Percentiles rank a stretch among this genome's conserved stretches.
Evolutionary conservation across 2,329 filamentous ascomycete genomes (phyloP).

Genomic region (Raffaelea arxii): DNA sequence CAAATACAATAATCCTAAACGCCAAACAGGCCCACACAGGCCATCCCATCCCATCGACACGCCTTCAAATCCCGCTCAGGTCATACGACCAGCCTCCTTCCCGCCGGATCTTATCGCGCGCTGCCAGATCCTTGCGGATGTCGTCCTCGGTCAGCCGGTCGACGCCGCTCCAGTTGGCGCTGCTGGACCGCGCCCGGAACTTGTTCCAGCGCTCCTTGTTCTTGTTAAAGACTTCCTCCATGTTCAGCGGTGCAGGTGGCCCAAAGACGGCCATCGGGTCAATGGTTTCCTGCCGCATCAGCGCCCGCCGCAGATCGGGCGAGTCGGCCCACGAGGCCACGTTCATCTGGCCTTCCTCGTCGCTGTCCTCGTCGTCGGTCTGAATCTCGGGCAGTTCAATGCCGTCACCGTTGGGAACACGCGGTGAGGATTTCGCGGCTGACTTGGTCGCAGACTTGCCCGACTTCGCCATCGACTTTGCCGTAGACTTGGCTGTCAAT

Average conservation of each 20-base stretch:
- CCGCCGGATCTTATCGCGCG: conserved; percentile 66
- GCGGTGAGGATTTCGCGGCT: conserved; percentile 61
- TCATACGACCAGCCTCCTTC: conserved; percentile 82
- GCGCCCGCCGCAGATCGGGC: conserved; percentile 65
- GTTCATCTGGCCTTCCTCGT: conserved; percentile 38
- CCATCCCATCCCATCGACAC: not conserved
- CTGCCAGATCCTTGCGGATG: conserved; percentile 68
- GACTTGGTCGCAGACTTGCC: conserved; percentile 51
- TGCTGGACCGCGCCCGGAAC: conserved; percentile 84
- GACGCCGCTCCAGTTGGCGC: conserved; percentile 82
- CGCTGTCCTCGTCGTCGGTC: conserved; percentile 78
- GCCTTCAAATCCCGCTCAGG: conserved; percentile 36
- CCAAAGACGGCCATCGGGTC: conserved; percentile 85
- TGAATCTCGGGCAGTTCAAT: conserved; percentile 93
- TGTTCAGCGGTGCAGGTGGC: conserved; percentile 74
- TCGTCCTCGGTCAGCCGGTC: conserved; percentile 84
- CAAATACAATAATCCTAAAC: not conserved
- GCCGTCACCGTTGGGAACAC: conserved; percentile 78
- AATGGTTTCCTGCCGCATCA: conserved; percentile 73
- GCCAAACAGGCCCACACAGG: not conserved
- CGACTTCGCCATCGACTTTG: conserved; percentile 49
- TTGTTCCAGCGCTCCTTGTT: conserved; percentile 78
- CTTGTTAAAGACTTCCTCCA: conserved; percentile 94
- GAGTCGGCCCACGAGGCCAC: conserved; percentile 83
- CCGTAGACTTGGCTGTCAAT: conserved; percentile 36